Conservation (phyloP, 2,329 filamentous ascomycete species). For the Davidsoniella virescens region DNA sequence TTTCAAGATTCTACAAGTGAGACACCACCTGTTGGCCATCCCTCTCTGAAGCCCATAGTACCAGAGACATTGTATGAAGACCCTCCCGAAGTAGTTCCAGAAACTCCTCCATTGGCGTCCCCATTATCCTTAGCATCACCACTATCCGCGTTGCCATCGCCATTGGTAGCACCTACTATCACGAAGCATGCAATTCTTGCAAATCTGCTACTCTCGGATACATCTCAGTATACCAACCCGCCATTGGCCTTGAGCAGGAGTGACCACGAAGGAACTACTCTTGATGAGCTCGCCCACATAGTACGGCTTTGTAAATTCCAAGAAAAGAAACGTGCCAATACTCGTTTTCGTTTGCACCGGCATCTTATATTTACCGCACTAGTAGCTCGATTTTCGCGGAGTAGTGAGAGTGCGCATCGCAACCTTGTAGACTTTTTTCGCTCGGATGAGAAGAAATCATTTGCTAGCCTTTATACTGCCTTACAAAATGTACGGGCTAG, state of each 20-base stretch:
- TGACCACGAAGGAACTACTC: slow-evolving; percentile 48
- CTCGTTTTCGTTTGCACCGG: slow-evolving; percentile 55
- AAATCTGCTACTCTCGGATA: slow-evolving; percentile 41
- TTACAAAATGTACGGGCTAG: slow-evolving; percentile 66
- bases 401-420: slow-evolving; percentile 57
- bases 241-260: slow-evolving; percentile 29
- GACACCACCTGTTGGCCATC: background rate
- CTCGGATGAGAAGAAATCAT: slow-evolving; percentile 61
- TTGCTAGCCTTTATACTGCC: slow-evolving; percentile 58
- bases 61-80: slow-evolving; percentile 1
- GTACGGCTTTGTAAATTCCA: slow-evolving; percentile 67
- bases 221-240: slow-evolving; percentile 49
- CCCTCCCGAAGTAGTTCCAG: slow-evolving; percentile 8
- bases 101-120: background rate
- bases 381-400: slow-evolving; percentile 57
- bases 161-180: background rate
- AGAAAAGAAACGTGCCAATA: slow-evolving; percentile 61
- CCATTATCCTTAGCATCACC: background rate
- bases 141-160: background rate
- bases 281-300: slow-evolving; percentile 64
- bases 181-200: slow-evolving; percentile 1
- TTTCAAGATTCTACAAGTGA: too few species aligned
- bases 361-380: slow-evolving; percentile 60
- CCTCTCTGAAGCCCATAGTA: too few species aligned
- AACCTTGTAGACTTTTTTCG: slow-evolving; percentile 66